These are phyloP conservation scores for Platanus orientalis DNA, from an alignment of 164 flowering plant genomes.

Conservation along the genomic window DNA sequence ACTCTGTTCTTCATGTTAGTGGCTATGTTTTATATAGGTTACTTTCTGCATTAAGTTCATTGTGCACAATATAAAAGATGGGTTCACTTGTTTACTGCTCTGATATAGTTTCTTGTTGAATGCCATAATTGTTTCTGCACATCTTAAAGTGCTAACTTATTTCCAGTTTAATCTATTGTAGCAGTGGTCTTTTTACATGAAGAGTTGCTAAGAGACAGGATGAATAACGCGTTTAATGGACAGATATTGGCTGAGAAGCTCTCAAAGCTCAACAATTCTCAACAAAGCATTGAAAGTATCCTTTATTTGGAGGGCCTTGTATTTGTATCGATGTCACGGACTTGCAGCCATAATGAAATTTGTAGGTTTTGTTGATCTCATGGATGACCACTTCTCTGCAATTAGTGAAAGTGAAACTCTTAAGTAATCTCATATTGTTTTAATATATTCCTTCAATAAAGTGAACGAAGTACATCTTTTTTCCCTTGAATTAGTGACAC, in stretches of 20 bases:
- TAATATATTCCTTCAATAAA: too few species aligned
- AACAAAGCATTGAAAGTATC: constrained; percentile 70
- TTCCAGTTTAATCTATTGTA: neutral
- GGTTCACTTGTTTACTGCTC: neutral
- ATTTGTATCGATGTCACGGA: neutral
- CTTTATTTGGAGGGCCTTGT: constrained; percentile 4
- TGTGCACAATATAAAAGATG: neutral
- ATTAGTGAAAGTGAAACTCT: too few species aligned
- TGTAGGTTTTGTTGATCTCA: too few species aligned
- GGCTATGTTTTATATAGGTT: too few species aligned
- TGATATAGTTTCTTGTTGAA: neutral
- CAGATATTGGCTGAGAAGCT: constrained; percentile 50
- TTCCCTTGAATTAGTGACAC: too few species aligned
- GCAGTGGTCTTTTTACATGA: constrained; percentile 5
- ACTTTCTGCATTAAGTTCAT: too few species aligned
- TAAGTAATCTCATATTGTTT: too few species aligned
- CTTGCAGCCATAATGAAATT: too few species aligned
- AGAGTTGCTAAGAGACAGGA: constrained; percentile 17
- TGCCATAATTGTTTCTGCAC: neutral
- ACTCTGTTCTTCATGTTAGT: too few species aligned
- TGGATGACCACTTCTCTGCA: too few species aligned
- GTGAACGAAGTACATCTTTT: too few species aligned
- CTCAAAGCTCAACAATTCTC: constrained; percentile 60
- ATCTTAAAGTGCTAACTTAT: neutral
- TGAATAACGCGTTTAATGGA: constrained; percentile 46